Evolutionary conservation across 441 rosid genomes (phyloP), one percentile per base, ranked within the genome.

Genomic region (Metrosideros polymorpha): DNA sequence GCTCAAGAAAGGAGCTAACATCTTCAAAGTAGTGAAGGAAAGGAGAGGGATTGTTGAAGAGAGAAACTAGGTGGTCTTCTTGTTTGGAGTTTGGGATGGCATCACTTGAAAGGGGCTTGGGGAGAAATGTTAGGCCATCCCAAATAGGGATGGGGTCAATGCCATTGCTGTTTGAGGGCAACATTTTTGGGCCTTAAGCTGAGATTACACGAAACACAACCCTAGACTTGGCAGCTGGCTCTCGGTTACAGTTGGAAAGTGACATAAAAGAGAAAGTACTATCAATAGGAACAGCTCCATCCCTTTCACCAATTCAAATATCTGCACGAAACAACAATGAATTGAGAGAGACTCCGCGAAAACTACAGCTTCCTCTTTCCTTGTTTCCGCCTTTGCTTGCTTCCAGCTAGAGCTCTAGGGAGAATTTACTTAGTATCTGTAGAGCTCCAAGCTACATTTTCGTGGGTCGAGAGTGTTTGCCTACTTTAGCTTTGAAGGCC

Each of bases 301-400:
- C 79, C 79, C 39, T 71, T 71, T 71, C 79, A 22, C 49, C 47
- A 71, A 22, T 71, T 39, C n/a, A 71, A 71, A 71, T 71, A 71
- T 71, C 79, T 71, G 47, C 79, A 71, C 79, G 79, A 71, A 71
- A 39, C 49, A 71, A 39, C 79, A 39, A 71, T 71, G 66, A 55
- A 85, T 32, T 54, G 84, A 89, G 92, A 93, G 92, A 92, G 91
- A 59, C 93, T 91, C 91, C 89, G n/a, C 89, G 87, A 89, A 89
- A 71, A 86, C 29, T 55, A 59, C 35, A 43, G 66, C 14, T 87
- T 52, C 90, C 71, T 39, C 71, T 53, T 19, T 57, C 85, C 19
- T 61, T 32, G 22, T 39, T 39, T 71, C 47, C 17, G 27, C 79
- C 79, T 25, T 39, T 39, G 49, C n/a, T 71, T 71, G 47, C 49